A percentile compares a stretch with the other conserved stretches of the same genome.
These are phyloP conservation scores for Aspergillus fijiensis DNA, from an alignment of 2,329 filamentous ascomycete genomes.

Conservation along the genomic window DNA sequence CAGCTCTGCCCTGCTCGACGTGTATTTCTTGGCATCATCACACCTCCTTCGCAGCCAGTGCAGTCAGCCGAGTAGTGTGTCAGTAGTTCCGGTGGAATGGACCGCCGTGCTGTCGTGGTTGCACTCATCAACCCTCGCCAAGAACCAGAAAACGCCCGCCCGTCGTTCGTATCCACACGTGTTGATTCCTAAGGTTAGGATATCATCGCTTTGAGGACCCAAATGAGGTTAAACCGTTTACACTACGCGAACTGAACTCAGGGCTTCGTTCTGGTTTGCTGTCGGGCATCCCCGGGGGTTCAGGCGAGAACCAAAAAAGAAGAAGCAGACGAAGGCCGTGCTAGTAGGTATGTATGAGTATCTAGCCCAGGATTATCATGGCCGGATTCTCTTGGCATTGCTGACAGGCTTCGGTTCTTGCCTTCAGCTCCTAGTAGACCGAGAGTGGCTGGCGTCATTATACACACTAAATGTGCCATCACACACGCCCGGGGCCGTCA, in stretches of 20 bases:
- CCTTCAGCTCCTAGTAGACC: neutral
- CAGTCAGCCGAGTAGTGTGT: too few species aligned
- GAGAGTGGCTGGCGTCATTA: neutral
- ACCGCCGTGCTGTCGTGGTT: slow-evolving; percentile 4
- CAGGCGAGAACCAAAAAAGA: neutral
- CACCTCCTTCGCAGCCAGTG: neutral
- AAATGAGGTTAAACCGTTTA: neutral
- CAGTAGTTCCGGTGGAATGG: slow-evolving; percentile 1
- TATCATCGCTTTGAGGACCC: neutral
- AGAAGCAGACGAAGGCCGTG: neutral
- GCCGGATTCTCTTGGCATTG: neutral
- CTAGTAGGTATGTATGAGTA: too few species aligned
- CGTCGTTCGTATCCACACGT: slow-evolving; percentile 3
- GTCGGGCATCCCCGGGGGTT: neutral
- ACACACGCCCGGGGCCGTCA: neutral
- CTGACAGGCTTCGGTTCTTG: neutral
- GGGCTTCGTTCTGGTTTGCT: neutral
- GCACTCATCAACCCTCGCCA: neutral
- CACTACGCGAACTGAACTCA: neutral
- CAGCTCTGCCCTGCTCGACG: neutral
- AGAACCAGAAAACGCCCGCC: neutral
- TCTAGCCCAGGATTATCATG: neutral
- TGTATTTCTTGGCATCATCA: slow-evolving; percentile 1
- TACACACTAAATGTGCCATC: neutral
- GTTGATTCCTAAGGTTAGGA: neutral